Evolutionary conservation across 2,329 filamentous ascomycete genomes (phyloP).

Genomic region (Aspergillus fumigatus): DNA sequence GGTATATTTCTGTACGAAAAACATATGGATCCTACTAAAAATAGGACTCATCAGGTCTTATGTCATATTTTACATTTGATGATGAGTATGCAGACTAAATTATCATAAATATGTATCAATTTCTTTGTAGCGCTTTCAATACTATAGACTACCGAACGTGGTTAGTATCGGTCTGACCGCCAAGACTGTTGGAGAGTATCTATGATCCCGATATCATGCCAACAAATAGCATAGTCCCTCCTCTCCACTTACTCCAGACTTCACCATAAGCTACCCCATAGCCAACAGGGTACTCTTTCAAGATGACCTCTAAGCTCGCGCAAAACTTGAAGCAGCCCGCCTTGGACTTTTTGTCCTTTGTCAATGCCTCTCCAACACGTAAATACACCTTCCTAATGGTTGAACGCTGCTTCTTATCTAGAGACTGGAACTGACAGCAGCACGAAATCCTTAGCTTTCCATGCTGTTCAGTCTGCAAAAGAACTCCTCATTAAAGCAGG

Average conservation of each 20-base stretch:
- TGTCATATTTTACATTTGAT: background rate
- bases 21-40: background rate
- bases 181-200: conserved; percentile 2
- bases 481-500: conserved; percentile 74
- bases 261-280: conserved; percentile 8
- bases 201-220: conserved; percentile 10
- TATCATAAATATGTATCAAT: background rate
- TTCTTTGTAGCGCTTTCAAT: background rate
- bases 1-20: background rate
- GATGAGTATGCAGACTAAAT: background rate
- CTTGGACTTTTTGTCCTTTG: conserved; percentile 84
- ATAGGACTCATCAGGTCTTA: background rate
- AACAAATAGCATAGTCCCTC: background rate
- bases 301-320: conserved; percentile 27
- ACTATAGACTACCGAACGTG: background rate
- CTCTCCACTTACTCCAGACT: background rate
- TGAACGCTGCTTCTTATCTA: background rate
- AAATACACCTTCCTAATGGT: conserved; percentile 28
- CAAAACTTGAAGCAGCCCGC: conserved; percentile 46
- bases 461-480: conserved; percentile 79
- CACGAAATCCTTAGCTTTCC: conserved; percentile 64
- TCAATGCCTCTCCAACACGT: conserved; percentile 94
- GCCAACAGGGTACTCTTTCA: conserved; percentile 17
- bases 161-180: background rate
- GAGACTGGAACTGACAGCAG: background rate